phyloP scores from a whole-genome alignment of 495 filamentous ascomycete genomes.

The Parathielavia appendiculata region DNA sequence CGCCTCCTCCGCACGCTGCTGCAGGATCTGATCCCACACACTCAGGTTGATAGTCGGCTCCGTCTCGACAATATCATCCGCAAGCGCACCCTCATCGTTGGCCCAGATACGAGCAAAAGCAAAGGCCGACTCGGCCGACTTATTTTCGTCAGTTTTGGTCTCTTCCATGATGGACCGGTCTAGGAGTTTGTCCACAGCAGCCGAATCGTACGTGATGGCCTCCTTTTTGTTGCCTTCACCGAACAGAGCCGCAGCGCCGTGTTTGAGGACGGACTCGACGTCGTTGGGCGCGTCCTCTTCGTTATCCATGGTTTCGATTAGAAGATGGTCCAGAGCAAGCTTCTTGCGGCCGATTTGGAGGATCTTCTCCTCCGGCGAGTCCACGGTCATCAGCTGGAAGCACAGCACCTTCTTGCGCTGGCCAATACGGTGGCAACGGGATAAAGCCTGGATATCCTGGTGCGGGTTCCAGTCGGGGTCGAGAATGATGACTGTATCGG shows the following conservation, averaged over 20 bases:
- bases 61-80: conserved; percentile 53
- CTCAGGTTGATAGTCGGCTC: conserved; percentile 53
- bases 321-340: conserved; percentile 84
- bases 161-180: conserved; percentile 80
- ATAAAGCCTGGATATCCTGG: conserved; percentile 93
- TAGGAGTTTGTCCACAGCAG: conserved; percentile 78
- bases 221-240: conserved; percentile 63
- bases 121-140: conserved; percentile 70
- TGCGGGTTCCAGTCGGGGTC: conserved; percentile 99
- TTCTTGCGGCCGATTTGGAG: conserved; percentile 95
- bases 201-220: conserved; percentile 67
- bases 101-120: conserved; percentile 90
- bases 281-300: conserved; percentile 70
- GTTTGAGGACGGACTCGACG: conserved; percentile 80
- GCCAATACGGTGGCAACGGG: conserved; percentile 90
- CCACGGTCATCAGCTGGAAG: conserved; percentile 86
- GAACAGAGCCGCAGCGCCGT: conserved; percentile 84
- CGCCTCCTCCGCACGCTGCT: conserved; percentile 72
- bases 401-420: conserved; percentile 94
- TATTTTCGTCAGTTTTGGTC: conserved; percentile 50
- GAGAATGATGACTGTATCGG: conserved; percentile 96
- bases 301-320: conserved; percentile 79
- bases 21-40: conserved; percentile 85
- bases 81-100: conserved; percentile 59
- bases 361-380: conserved; percentile 90